These are phyloP conservation scores for Punctularia strigosozonata DNA, from an alignment of 768 basidiomycete species.

Conservation along the genomic window DNA sequence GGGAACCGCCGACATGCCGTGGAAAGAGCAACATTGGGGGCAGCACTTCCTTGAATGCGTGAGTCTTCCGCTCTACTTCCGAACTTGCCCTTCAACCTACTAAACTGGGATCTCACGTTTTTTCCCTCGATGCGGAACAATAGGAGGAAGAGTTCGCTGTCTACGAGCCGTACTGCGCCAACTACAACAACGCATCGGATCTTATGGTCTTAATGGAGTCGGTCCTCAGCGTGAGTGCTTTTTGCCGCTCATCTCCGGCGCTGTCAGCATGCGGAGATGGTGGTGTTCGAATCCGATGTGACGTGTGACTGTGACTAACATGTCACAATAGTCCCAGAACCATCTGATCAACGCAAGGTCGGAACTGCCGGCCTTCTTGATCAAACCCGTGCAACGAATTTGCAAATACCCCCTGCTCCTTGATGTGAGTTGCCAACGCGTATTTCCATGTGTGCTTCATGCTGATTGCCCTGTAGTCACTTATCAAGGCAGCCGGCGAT, in stretches of 20 bases:
- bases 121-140: constrained; percentile 31
- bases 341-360: constrained; percentile 82
- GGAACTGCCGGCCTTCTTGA: constrained; percentile 92
- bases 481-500: constrained; percentile 56
- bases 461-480: constrained; percentile 32
- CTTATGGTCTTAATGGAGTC: constrained; percentile 80
- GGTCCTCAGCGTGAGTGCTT: constrained; percentile 61
- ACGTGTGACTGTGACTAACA: constrained; percentile 14
- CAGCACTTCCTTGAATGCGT: constrained; percentile 74
- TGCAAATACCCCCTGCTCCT: constrained; percentile 97
- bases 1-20: constrained; percentile 69
- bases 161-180: constrained; percentile 96
- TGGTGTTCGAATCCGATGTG: constrained; percentile 6
- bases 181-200: constrained; percentile 81
- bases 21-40: constrained; percentile 85
- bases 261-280: constrained; percentile 4
- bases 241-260: constrained; percentile 3
- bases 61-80: constrained; percentile 24
- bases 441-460: constrained; percentile 5
- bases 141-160: constrained; percentile 94
- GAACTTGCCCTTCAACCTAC: constrained; percentile 17
- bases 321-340: constrained; percentile 49
- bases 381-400: constrained; percentile 96
- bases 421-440: constrained; percentile 43
- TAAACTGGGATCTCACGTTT: constrained; percentile 32